Base-by-base conservation (phyloP, 352 stramenopile species). In the Phytophthora ohioensis region DNA sequence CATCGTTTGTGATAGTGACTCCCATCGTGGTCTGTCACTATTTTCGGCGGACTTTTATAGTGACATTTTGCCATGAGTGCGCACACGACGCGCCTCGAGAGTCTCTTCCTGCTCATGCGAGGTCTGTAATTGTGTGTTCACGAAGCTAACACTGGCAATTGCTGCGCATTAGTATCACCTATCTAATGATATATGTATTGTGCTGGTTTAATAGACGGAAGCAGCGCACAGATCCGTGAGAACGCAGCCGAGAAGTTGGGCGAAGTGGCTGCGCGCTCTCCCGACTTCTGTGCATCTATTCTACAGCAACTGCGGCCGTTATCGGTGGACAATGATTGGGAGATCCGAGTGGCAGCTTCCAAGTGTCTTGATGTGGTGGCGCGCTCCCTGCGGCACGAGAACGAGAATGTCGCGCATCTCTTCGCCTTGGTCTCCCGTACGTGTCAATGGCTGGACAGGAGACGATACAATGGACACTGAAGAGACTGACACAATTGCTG, bases 161-260 rank as follows among this genome's bases (percentile, higher is more conserved):
- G 6, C 13, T 68, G 17, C 42, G 15, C 13, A n/a, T 30, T 7
- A 17, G 12, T 51, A 3, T 48, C 32, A 9, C 51, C 9, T 53
- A 17, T 67, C 59, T 75, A 68, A 76, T 51, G 32, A 7, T 36
- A 10, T 27, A 36, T 54, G 6, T 17, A 49, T 66, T 57, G 51
- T 64, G 8, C 3, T 59, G 39, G 3, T 42, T 36, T 2, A 5
- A 42, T 49, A 96, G 89, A 92, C 13, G 89, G 87, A 57, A 93
- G 86, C 64, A 88, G 71, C 55, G 68, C 78, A n/a, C 70, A 87
- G 56, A 83, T 95, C 34, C 82, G 89, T 4, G 68, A 77, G 30
- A 90, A 94, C 39, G 87, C 89, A 7, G 87, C 85, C 15, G 84
- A 92, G 64, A 81, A 87, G 51, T 73, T 96, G 32, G 89, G 87